These are phyloP conservation scores for Phialocephala sp. DNA, from an alignment of 2,329 filamentous ascomycete species.

Conservation along the genomic window DNA sequence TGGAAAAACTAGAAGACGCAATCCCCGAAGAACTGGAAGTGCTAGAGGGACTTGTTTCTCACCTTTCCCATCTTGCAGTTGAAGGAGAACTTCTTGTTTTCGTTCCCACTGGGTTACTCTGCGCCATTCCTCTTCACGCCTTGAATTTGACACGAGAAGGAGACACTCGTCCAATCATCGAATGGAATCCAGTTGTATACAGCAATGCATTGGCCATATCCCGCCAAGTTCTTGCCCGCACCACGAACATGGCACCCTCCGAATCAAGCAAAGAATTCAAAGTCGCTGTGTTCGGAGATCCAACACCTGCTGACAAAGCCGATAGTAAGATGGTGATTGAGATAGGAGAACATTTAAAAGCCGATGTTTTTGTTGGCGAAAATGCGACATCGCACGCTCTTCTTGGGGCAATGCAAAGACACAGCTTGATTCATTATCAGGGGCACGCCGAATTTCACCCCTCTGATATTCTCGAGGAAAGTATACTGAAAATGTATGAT, in stretches of 20 bases:
- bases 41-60: conserved; percentile 3
- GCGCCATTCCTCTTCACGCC: conserved; percentile 1
- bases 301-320: not conserved
- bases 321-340: not conserved
- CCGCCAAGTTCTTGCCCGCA: not conserved
- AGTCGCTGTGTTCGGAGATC: conserved; percentile 1
- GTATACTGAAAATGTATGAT: conserved; percentile 1
- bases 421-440: conserved; percentile 1
- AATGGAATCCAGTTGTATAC: conserved; percentile 5
- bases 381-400: not conserved
- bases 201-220: not conserved
- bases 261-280: not conserved
- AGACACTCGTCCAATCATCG: conserved; percentile 1
- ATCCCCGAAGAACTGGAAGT: conserved; percentile 5
- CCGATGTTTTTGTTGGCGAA: not conserved
- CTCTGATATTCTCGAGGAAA: not conserved
- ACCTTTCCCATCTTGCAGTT: not conserved
- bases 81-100: conserved; percentile 6
- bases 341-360: not conserved
- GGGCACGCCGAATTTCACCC: conserved; percentile 5
- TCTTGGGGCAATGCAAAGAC: not conserved
- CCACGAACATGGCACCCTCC: not conserved
- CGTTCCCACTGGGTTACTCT: conserved; percentile 3
- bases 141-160: conserved; percentile 1
- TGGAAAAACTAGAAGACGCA: conserved; percentile 1